A percentile compares a stretch with the other conserved stretches of the same genome.
Conservation (phyloP, 2,329 filamentous ascomycete species). For the Phialemoniopsis sp. region DNA sequence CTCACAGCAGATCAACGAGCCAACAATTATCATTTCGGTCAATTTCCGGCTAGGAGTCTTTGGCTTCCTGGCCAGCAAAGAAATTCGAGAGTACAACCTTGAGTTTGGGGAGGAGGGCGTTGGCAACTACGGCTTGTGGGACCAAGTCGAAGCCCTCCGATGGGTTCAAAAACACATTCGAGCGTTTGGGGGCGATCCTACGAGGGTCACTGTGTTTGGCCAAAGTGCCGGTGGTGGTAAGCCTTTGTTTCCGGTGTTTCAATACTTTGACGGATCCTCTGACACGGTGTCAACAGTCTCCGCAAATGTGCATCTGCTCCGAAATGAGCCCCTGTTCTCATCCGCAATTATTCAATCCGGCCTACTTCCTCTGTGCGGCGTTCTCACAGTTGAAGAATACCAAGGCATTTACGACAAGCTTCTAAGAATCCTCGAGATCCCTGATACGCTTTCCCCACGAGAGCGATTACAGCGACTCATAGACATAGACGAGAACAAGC, state of each 20-base stretch:
- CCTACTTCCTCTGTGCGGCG: too few relatives aligned
- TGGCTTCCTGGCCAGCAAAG: conserved; percentile 26
- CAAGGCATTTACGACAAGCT: conserved; percentile 8
- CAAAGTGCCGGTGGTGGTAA: conserved; percentile 7
- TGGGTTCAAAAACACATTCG: conserved; percentile 8
- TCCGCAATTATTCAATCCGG: conserved; percentile 9
- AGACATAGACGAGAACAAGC: not conserved
- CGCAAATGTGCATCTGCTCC: conserved; percentile 7
- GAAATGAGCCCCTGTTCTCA: conserved; percentile 8
- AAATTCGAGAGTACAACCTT: not conserved
- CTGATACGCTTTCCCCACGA: not conserved
- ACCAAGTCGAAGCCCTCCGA: conserved; percentile 6
- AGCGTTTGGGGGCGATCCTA: conserved; percentile 7
- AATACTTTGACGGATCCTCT: too few relatives aligned
- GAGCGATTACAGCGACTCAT: conserved; percentile 2
- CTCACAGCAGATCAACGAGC: too few relatives aligned
- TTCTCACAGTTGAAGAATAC: conserved; percentile 5
- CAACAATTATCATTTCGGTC: too few relatives aligned
- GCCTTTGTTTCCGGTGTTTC: too few relatives aligned
- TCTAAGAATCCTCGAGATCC: conserved; percentile 1
- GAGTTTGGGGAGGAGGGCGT: conserved; percentile 1
- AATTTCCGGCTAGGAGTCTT: conserved; percentile 46
- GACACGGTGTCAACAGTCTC: too few relatives aligned
- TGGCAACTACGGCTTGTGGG: conserved; percentile 16
- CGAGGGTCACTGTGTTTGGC: conserved; percentile 4